These are phyloP conservation scores for Colletotrichum sp. DNA, from an alignment of 2,329 filamentous ascomycete species.

Conservation along the genomic window DNA sequence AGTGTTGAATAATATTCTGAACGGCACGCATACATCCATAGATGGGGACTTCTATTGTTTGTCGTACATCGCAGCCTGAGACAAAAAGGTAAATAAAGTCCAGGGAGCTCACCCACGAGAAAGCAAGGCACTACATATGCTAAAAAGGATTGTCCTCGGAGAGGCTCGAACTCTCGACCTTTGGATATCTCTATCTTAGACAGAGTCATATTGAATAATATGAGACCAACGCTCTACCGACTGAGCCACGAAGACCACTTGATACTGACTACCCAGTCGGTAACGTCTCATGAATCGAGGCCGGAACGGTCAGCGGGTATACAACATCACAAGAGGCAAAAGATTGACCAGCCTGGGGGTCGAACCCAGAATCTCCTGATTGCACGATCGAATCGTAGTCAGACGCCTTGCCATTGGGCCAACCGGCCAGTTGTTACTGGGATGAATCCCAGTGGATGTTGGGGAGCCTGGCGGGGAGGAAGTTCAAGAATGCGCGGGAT, in stretches of 20 bases:
- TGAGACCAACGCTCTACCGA: conserved; percentile 22
- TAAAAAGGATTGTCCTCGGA: conserved; percentile 1
- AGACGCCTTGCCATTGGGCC: conserved; percentile 48
- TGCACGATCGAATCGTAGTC: conserved; percentile 36
- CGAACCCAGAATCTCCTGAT: conserved; percentile 23
- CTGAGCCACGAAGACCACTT: conserved; percentile 18
- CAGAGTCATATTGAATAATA: conserved; percentile 10
- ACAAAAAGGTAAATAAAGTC: no score
- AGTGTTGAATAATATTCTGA: no score
- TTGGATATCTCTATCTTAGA: conserved; percentile 6
- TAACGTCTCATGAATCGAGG: not conserved
- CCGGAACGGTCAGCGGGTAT: not conserved
- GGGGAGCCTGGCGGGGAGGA: fast-evolving
- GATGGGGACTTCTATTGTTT: no score
- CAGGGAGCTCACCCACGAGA: no score
- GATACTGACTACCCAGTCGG: fast-evolving
- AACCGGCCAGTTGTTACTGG: conserved; percentile 20
- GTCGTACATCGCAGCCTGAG: no score
- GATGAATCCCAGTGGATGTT: not conserved
- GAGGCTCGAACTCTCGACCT: conserved; percentile 22
- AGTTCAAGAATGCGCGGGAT: fast-evolving
- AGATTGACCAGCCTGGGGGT: conserved; percentile 22
- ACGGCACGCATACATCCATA: no score
- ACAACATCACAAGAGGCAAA: not conserved
- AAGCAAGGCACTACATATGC: no score